Base-by-base conservation (phyloP, 2,329 filamentous ascomycete species). In the Arachnomyces sp. region DNA sequence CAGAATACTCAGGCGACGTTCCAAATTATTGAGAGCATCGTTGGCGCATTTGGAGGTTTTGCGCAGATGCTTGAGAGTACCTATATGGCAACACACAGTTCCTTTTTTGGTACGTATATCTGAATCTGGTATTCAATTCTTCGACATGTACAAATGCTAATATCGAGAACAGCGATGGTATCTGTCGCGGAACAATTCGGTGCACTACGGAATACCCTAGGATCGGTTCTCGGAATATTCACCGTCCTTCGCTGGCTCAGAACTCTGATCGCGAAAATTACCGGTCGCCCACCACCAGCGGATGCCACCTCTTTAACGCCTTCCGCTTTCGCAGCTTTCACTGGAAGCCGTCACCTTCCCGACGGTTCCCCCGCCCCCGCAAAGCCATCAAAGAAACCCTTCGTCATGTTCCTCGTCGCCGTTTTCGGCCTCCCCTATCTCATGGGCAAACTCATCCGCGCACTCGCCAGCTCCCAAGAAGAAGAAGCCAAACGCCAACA, bases 61-160 rank as follows among this genome's bases (percentile, higher is more conserved):
- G 87, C 93, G 9, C 92, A 98, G 70, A 98, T 98, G 92, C 74
- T 98, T 18, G 92, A 98, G 67, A 96, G 92, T 70, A 96, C 92
- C 8, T 98, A 95, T 56, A 98, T 98, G 93, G 92, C 93, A 20
- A 98, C 92, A 0, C 92, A 98, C 65, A 95, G 89, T 4, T 94
- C 87, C 39, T 98, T 98, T 65, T 98, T 96, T 57, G 89, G 88
- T 94, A 76, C 55, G 82, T 66, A 11, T 38, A 28, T 34, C 7
- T 35, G 34, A 6, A 25, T 34, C 14, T 12, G 13, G 17, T 17
- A 12, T 18, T 28, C 29, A 18, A 15, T 47, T 48, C 44, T 48
- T 38, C 33, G 39, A 25, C 4, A 41, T 18, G 35, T 40, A 53
- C 49, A 12, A 25, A 28, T n/a, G n/a, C n/a, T n/a, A n/a, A n/a